Evolutionary conservation across 257 asterid species (phyloP), one percentile per base, ranked within the genome.

Genomic region (Solanum megistacrolobum): DNA sequence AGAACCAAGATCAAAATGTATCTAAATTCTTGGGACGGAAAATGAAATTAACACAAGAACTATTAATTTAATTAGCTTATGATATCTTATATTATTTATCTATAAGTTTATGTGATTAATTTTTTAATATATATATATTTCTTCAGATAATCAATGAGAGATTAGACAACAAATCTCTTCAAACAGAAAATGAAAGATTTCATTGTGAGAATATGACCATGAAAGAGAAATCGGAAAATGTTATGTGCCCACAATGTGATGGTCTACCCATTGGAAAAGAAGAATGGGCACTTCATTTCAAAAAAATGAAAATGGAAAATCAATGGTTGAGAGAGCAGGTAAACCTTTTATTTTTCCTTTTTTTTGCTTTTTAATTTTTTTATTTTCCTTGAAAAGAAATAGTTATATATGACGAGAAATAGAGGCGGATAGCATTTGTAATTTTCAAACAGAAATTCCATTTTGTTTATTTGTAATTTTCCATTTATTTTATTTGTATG

Each of bases 271-370:
- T 74, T n/a, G 88, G 91, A 5, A 93, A 92, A 68, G 94, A 89
- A 41, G 94, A 90, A 68, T 89, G 92, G 86, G 62, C 10, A 46
- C 88, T 29, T 38, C 85, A 65, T 69, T 23, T 93, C n/a, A 90
- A 92, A 87, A 52, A 79, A 31, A 38, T 94, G 87, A 90, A 83
- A 86, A 88, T 88, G 88, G 94, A 94, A 89, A 94, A 94, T 92
- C 92, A 87, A 9, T 86, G 68, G 25, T 62, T 93, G 83, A 94
- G 89, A 87, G 90, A 92, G 65, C 92, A 93, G 96, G 96, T 93
- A 52, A 60, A 13, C 0, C 1, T 11, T 82, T 13, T 34, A 0
- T 32, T 5, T 87, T 62, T 72, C 68, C 14, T 38, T 6, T 1
- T 4, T 9, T 10, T 10, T 8, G 12, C 27, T 5, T 62, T n/a